phyloP scores from a whole-genome alignment of 2,329 filamentous ascomycete genomes.

The Tolypocladium album region DNA sequence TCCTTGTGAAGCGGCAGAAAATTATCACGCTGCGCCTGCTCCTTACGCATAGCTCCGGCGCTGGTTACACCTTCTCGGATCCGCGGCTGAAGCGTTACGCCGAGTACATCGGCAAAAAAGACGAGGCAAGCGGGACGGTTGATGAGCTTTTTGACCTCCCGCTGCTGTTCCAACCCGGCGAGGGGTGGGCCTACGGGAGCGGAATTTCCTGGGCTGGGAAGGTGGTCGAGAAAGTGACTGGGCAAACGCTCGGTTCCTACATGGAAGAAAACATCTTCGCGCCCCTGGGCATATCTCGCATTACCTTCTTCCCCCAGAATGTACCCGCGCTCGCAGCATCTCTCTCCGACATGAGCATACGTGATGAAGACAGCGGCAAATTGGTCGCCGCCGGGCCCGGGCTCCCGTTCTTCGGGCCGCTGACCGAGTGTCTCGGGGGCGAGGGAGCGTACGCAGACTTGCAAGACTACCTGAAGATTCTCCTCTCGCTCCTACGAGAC shows the following conservation, averaged over 20 bases:
- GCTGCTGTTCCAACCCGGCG: neutral
- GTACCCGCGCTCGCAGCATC: neutral
- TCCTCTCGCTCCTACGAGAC: neutral
- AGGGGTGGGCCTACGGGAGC: neutral
- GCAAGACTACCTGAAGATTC: neutral
- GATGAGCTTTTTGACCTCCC: neutral
- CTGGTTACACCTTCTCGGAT: neutral
- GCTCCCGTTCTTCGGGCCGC: neutral
- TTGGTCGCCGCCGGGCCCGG: neutral
- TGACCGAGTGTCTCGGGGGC: neutral
- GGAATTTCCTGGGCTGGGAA: neutral
- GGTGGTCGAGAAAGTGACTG: neutral
- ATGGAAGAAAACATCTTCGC: neutral
- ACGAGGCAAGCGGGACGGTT: neutral
- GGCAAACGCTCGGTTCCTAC: neutral
- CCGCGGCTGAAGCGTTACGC: neutral
- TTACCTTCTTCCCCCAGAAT: neutral
- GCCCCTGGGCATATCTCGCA: neutral
- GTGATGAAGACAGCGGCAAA: neutral
- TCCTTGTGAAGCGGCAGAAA: neutral
- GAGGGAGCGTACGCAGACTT: neutral
- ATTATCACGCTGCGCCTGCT: neutral
- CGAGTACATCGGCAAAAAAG: neutral
- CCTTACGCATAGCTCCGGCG: neutral
- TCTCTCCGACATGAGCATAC: neutral